These are phyloP conservation scores for Fusarium pseudograminearum DNA, from an alignment of 2,329 filamentous ascomycete genomes.

Conservation along the genomic window DNA sequence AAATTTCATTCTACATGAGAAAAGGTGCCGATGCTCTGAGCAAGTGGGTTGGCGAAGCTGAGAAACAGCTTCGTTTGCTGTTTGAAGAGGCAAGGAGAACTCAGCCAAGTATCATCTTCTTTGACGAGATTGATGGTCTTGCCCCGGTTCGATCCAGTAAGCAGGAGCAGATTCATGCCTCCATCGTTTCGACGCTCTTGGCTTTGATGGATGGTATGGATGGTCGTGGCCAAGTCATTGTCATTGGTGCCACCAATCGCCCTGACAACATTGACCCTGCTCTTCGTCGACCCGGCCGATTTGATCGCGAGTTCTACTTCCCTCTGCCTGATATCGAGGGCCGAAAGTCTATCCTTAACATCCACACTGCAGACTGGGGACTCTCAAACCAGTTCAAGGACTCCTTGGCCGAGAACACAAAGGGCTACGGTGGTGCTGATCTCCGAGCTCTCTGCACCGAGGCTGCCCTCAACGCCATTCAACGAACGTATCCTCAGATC, in stretches of 20 bases:
- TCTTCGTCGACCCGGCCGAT: constrained; percentile 91
- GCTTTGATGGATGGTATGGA: constrained; percentile 99
- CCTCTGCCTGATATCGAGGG: constrained; percentile 86
- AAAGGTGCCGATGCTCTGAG: constrained; percentile 97
- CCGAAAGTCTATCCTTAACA: constrained; percentile 88
- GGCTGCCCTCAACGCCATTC: constrained; percentile 93
- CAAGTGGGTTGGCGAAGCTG: constrained; percentile 99
- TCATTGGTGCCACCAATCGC: constrained; percentile 98
- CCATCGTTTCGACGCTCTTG: constrained; percentile 93
- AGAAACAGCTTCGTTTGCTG: constrained; percentile 90
- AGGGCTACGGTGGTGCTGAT: constrained; percentile 97
- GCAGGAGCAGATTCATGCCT: constrained; percentile 98
- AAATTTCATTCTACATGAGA: constrained; percentile 99
- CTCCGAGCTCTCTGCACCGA: constrained; percentile 94
- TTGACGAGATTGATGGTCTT: constrained; percentile 97
- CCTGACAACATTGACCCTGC: constrained; percentile 97
- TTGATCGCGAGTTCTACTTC: constrained; percentile 98
- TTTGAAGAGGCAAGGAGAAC: constrained; percentile 97
- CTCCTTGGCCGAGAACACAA: constrained; percentile 86
- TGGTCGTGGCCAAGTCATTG: constrained; percentile 96
- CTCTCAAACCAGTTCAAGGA: constrained; percentile 83
- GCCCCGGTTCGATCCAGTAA: constrained; percentile 97
- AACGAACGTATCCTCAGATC: constrained; percentile 95
- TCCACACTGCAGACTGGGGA: constrained; percentile 95
- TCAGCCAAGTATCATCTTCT: constrained; percentile 99